phyloP scores from a whole-genome alignment of 148 eudicot species.

The Vaccinium vitisidaea region DNA sequence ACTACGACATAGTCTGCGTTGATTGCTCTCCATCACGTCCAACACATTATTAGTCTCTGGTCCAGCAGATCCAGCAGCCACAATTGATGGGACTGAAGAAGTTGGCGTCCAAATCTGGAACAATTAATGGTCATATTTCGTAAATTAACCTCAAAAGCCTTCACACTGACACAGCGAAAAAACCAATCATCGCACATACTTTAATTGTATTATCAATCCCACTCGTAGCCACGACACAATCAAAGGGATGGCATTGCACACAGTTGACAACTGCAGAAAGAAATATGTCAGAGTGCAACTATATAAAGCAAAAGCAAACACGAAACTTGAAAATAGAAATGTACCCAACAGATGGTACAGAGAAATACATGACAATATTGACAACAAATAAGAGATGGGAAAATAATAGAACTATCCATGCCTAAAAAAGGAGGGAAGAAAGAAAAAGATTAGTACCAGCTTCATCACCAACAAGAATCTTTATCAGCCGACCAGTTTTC shows the following conservation, averaged over 20 bases:
- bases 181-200: slow-evolving; percentile 39
- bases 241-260: slow-evolving; percentile 92
- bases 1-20: slow-evolving; percentile 59
- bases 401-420: neutral
- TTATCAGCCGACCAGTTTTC: slow-evolving; percentile 80
- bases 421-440: neutral
- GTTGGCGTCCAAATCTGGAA: slow-evolving; percentile 87
- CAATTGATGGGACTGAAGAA: slow-evolving; percentile 65
- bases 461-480: slow-evolving; percentile 85
- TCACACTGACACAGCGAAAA: neutral
- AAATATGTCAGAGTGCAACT: neutral
- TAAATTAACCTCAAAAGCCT: neutral
- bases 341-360: neutral
- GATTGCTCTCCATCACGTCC: slow-evolving; percentile 86
- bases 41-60: slow-evolving; percentile 58
- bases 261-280: slow-evolving; percentile 81
- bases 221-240: slow-evolving; percentile 88
- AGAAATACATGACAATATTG: neutral
- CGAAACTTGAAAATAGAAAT: neutral
- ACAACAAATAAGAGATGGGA: neutral
- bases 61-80: slow-evolving; percentile 66
- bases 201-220: slow-evolving; percentile 93
- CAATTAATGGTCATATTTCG: slow-evolving; percentile 13
- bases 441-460: slow-evolving; percentile 53
- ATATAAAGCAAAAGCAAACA: slow-evolving; percentile 20